A percentile compares a stretch with the other conserved stretches of the same genome.
These are phyloP conservation scores for Fusarium sp. DNA, from an alignment of 2,329 filamentous ascomycete genomes.

Conservation along the genomic window DNA sequence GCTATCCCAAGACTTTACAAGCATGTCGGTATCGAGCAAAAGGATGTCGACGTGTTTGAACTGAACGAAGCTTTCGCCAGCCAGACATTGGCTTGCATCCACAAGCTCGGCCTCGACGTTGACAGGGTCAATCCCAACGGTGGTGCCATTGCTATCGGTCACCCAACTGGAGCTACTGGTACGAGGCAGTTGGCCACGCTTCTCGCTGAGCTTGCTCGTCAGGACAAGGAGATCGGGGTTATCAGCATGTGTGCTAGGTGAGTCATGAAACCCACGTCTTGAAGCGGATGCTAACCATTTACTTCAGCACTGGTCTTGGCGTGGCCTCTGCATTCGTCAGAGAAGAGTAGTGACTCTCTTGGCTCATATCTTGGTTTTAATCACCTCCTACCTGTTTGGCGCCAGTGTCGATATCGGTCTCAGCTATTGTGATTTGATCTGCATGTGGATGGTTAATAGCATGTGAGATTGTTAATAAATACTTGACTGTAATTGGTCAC, in stretches of 20 bases:
- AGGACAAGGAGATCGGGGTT: constrained; percentile 11
- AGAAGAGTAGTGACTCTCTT: background rate
- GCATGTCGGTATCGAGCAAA: constrained; percentile 71
- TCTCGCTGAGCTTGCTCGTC: background rate
- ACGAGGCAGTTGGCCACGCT: constrained; percentile 20
- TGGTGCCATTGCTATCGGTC: constrained; percentile 89
- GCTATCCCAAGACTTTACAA: constrained; percentile 83
- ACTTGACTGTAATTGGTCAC: background rate
- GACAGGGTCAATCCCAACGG: constrained; percentile 89
- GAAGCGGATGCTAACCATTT: background rate
- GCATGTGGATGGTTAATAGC: background rate
- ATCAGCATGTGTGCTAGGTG: constrained; percentile 33
- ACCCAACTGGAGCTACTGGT: constrained; percentile 89
- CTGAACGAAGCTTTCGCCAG: constrained; percentile 86
- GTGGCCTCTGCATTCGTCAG: background rate
- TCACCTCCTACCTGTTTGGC: background rate
- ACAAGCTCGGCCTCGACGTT: constrained; percentile 74
- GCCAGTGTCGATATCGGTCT: background rate
- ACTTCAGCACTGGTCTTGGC: background rate
- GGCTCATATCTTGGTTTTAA: background rate
- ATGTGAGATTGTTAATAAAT: background rate
- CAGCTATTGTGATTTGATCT: background rate
- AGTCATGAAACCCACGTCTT: background rate
- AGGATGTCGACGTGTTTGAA: constrained; percentile 86
- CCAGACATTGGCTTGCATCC: constrained; percentile 75